These are phyloP conservation scores for Persicaria maculosa DNA, from an alignment of 148 eudicot species.

Conservation along the genomic window DNA sequence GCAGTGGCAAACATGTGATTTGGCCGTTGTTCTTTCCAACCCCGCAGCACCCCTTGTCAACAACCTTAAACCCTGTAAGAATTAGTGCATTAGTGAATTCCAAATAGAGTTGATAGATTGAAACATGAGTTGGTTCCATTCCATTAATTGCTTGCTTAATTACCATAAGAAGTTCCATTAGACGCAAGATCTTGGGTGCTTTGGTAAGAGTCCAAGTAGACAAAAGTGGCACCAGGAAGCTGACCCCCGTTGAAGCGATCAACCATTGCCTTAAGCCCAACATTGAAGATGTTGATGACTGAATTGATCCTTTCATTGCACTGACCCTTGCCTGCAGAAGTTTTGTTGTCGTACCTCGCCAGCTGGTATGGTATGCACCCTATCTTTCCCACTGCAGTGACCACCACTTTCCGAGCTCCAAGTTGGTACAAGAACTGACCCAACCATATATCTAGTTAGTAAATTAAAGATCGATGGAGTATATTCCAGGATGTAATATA, in stretches of 20 bases:
- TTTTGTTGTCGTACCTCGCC: constrained; percentile 45
- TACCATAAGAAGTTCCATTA: constrained; percentile 51
- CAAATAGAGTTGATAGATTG: too few species aligned
- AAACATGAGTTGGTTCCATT: background rate
- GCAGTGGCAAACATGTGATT: constrained; percentile 63
- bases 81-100: too few species aligned
- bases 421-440: constrained; percentile 46
- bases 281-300: constrained; percentile 44
- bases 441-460: too few species aligned
- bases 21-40: constrained; percentile 87
- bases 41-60: constrained; percentile 83
- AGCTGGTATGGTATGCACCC: constrained; percentile 88
- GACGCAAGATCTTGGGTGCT: constrained; percentile 35
- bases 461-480: too few species aligned
- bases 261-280: constrained; percentile 52
- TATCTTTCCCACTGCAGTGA: constrained; percentile 61
- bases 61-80: constrained; percentile 52
- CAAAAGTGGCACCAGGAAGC: constrained; percentile 62
- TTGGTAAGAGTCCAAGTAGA: constrained; percentile 47
- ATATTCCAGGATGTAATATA: too few species aligned
- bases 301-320: constrained; percentile 70
- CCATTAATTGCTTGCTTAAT: background rate
- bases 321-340: constrained; percentile 15
- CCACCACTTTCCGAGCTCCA: constrained; percentile 72
- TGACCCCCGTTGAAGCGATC: constrained; percentile 46